Conservation (phyloP, 1,139 yeast species). For the Blastobotrys malaysiensis region DNA sequence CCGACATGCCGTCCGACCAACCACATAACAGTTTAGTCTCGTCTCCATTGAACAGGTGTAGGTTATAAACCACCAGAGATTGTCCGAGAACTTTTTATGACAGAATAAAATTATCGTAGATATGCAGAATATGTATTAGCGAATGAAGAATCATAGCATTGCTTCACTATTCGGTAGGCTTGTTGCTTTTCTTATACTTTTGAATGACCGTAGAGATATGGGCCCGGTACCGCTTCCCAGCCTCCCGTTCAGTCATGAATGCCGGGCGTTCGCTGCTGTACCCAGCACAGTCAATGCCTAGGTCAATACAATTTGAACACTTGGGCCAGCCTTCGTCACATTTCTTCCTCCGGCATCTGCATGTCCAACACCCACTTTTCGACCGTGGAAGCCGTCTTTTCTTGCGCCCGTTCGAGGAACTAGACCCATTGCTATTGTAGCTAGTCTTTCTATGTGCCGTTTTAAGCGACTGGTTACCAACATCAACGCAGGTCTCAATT, state of each 20-base stretch:
- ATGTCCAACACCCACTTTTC: slow-evolving; percentile 47
- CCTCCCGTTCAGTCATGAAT: slow-evolving; percentile 40
- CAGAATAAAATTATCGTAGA: too few relatives aligned
- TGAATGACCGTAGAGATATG: slow-evolving; percentile 10
- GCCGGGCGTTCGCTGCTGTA: slow-evolving; percentile 41
- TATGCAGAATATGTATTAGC: too few relatives aligned
- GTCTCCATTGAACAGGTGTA: too few relatives aligned
- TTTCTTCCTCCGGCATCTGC: slow-evolving; percentile 67
- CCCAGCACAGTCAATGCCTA: slow-evolving; percentile 39
- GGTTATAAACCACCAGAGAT: too few relatives aligned
- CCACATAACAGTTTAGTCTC: neutral
- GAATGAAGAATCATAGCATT: too few relatives aligned
- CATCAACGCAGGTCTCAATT: neutral
- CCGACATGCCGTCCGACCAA: neutral
- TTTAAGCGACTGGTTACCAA: neutral
- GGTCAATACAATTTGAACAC: slow-evolving; percentile 20
- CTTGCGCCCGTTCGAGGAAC: neutral
- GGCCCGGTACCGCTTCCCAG: slow-evolving; percentile 10
- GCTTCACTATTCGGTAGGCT: too few relatives aligned
- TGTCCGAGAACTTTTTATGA: too few relatives aligned
- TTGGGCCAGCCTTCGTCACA: slow-evolving; percentile 73
- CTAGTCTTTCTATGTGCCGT: neutral
- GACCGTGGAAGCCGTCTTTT: slow-evolving; percentile 13
- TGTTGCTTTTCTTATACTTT: neutral
- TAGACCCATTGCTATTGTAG: neutral